Base-by-base conservation (phyloP, 139 green algal genomes). In the Gonium pectorale region DNA sequence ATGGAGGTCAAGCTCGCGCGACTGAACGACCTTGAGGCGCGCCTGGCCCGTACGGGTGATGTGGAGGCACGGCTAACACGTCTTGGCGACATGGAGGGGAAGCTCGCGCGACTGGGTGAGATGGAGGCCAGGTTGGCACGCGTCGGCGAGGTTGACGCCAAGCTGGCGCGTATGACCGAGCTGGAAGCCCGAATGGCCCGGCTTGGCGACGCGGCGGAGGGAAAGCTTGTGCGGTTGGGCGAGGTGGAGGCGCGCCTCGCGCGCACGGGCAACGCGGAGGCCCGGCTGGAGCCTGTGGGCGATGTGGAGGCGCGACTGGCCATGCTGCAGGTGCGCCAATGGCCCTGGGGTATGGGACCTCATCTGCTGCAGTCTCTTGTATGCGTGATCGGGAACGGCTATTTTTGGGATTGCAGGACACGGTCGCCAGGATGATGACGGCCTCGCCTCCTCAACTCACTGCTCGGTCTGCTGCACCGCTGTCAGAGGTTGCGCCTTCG, bases 321-420 rank as follows among this genome's bases (percentile, higher is more conserved):
- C 5, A n/a, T n/a, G 44, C 44, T 83, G 41, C 77, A 83, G 74
- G 74, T 80, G 52, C 38, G 67, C 35, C 21, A 68, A 9, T n/a
- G 56, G 15, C 51, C 51, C 21, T 19, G 21, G 51, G 21, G 21
- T 59, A 19, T 22, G 5, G 24, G 21, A 59, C 51, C 51, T 3
- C 5, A 7, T 8, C 51, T 22, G 51, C 56, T 27, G 56, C 56
- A 22, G 56, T 27, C 56, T 8, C 26, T n/a, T n/a, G n/a, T n/a
- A n/a, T n/a, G n/a, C n/a, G n/a, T n/a, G n/a, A n/a, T n/a, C n/a
- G n/a, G n/a, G n/a, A n/a, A n/a, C n/a, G n/a, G n/a, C n/a, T n/a
- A n/a, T n/a, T n/a, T n/a, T n/a, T n/a, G n/a, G n/a, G n/a, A n/a
- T n/a, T n/a, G n/a, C n/a, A n/a, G n/a, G n/a, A n/a, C n/a, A n/a